phyloP scores from a whole-genome alignment of 257 asterid species.

The Solanum pennellii region DNA sequence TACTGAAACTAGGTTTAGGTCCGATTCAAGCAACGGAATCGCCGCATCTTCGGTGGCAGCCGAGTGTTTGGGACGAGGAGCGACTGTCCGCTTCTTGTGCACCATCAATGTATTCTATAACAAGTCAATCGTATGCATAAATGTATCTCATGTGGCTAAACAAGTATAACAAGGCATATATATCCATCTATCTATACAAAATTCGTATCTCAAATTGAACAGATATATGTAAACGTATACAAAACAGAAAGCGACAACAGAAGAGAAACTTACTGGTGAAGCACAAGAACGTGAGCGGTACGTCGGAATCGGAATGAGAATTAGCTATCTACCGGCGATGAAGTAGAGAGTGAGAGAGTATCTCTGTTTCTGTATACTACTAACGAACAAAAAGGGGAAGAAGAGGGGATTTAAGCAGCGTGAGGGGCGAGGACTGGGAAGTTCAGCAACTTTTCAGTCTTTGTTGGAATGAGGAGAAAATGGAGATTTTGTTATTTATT shows the following conservation, averaged over 20 bases:
- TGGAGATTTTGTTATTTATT: background rate
- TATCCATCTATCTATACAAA: background rate
- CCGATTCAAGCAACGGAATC: background rate
- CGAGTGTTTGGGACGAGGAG: conserved; percentile 34
- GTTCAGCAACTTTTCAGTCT: background rate
- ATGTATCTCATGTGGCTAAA: background rate
- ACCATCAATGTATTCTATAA: conserved; percentile 17
- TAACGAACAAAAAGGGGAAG: conserved; percentile 1
- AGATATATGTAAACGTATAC: background rate
- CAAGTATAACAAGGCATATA: background rate
- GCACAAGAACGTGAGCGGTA: background rate
- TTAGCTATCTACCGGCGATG: background rate
- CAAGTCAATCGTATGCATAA: conserved; percentile 11
- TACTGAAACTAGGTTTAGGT: background rate
- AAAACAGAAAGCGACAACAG: background rate
- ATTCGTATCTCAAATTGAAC: background rate
- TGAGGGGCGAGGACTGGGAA: background rate
- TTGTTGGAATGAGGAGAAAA: background rate
- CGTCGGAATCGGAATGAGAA: background rate
- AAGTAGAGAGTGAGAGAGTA: background rate
- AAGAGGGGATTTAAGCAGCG: background rate
- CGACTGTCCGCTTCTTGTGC: conserved; percentile 38
- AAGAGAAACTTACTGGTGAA: background rate
- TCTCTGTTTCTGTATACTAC: background rate
- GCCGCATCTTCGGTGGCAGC: background rate